Conservation (phyloP, 306 rosid species). For the Pterocarpus macrocarpus region DNA sequence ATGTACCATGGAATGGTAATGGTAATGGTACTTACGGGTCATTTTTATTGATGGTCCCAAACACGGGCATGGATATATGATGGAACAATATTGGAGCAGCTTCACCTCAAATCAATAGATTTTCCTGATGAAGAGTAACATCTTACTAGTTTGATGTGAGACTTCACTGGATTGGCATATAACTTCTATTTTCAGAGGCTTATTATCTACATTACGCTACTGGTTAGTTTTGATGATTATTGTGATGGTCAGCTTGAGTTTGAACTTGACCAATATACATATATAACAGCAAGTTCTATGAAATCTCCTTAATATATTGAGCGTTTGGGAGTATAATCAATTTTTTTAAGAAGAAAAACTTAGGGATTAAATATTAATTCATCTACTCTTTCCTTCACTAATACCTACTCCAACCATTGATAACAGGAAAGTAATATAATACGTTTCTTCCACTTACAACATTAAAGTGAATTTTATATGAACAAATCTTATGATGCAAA, state of each 20-base stretch:
- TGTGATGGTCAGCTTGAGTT: background rate
- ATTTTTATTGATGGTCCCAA: constrained; percentile 41
- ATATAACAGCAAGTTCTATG: background rate
- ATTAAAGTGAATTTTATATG: background rate
- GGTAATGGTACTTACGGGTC: background rate
- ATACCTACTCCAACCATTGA: constrained; percentile 35
- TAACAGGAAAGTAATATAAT: background rate
- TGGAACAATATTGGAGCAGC: background rate
- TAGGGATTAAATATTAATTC: background rate
- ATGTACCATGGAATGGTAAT: background rate
- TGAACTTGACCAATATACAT: background rate
- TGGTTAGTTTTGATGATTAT: background rate
- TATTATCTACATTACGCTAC: background rate
- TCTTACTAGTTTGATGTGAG: constrained; percentile 47
- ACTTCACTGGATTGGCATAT: constrained; percentile 35
- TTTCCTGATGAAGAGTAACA: constrained; percentile 45
- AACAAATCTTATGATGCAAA: background rate
- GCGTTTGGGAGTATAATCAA: background rate
- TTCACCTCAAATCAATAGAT: background rate
- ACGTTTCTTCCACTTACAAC: background rate
- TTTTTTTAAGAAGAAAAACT: background rate
- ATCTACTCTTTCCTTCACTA: background rate
- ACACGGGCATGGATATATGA: constrained; percentile 25
- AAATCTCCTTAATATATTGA: background rate
- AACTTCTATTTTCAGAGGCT: background rate